These are phyloP conservation scores for Hypoxylon trugodes DNA, from an alignment of 495 filamentous ascomycete genomes.

Conservation along the genomic window DNA sequence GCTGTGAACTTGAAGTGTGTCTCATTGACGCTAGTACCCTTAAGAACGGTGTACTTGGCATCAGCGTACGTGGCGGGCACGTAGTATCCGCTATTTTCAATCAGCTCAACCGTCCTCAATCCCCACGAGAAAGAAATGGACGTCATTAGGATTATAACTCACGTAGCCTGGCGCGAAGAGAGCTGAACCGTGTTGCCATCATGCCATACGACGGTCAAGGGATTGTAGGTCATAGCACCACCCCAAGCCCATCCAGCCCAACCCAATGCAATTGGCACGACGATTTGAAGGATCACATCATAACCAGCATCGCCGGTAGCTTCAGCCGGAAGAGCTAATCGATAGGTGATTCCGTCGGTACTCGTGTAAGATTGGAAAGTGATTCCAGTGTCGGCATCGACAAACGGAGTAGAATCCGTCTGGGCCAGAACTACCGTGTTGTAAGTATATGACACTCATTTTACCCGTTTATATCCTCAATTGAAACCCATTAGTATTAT, in stretches of 20 bases:
- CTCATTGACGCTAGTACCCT: constrained; percentile 53
- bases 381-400: constrained; percentile 52
- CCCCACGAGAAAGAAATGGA: neutral
- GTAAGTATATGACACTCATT: neutral
- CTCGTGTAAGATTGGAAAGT: constrained; percentile 52
- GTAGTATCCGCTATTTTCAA: constrained; percentile 52
- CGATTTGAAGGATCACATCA: constrained; percentile 55
- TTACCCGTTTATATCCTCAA: too few species aligned
- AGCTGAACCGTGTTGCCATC: constrained; percentile 50
- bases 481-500: neutral
- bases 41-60: constrained; percentile 52
- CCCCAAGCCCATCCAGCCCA: constrained; percentile 60
- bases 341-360: constrained; percentile 47
- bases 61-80: constrained; percentile 46
- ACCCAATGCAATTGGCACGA: constrained; percentile 48
- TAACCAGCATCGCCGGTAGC: constrained; percentile 45
- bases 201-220: constrained; percentile 53
- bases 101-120: neutral
- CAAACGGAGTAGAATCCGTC: constrained; percentile 46
- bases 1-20: constrained; percentile 58
- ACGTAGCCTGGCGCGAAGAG: constrained; percentile 56
- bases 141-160: constrained; percentile 21
- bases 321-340: constrained; percentile 51
- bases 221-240: constrained; percentile 58
- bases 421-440: constrained; percentile 31